Percentiles rank a stretch among this genome's conserved stretches.
Evolutionary conservation across 208 protist species (phyloP).

Genomic region (Strigomonas culicis): DNA sequence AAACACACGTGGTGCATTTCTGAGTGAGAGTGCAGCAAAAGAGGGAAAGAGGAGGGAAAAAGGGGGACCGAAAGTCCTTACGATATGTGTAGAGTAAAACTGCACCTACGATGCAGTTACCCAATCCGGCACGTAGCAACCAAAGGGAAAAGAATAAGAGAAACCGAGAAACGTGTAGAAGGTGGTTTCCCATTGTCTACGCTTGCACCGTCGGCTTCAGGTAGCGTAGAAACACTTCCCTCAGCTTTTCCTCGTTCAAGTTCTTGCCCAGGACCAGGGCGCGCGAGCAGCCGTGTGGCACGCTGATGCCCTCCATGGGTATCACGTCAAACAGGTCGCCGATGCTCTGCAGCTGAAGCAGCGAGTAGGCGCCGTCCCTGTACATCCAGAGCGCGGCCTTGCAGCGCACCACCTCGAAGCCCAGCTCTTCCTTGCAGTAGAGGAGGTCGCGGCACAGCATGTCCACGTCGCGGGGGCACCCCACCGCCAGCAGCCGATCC

Average conservation of each 20-base stretch:
- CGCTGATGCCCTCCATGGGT: slow-evolving; percentile 68
- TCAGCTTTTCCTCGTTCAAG: slow-evolving; percentile 54
- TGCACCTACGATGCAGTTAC: too few relatives aligned
- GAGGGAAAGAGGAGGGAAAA: too few relatives aligned
- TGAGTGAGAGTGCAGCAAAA: too few relatives aligned
- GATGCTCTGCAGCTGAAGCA: slow-evolving; percentile 84
- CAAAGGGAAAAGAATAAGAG: slow-evolving; percentile 10
- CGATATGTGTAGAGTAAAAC: too few relatives aligned
- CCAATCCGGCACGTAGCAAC: not conserved
- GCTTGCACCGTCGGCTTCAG: slow-evolving; percentile 37
- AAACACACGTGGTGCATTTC: too few relatives aligned
- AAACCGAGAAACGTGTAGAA: slow-evolving; percentile 4
- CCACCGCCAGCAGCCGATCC: slow-evolving; percentile 34
- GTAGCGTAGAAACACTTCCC: slow-evolving; percentile 57
- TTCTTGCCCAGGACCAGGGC: slow-evolving; percentile 67
- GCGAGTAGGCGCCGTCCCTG: slow-evolving; percentile 35
- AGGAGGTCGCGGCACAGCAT: slow-evolving; percentile 71
- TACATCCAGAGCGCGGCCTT: slow-evolving; percentile 87
- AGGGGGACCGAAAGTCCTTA: too few relatives aligned
- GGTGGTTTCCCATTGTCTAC: not conserved
- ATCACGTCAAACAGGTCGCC: slow-evolving; percentile 81
- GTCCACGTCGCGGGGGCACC: slow-evolving; percentile 46
- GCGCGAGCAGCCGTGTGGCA: slow-evolving; percentile 65
- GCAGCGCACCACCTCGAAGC: slow-evolving; percentile 84
- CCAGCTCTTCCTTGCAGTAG: slow-evolving; percentile 57